Evolutionary conservation across 1,284 basidiomycete species (phyloP).

Genomic region (Naganishia albida): DNA sequence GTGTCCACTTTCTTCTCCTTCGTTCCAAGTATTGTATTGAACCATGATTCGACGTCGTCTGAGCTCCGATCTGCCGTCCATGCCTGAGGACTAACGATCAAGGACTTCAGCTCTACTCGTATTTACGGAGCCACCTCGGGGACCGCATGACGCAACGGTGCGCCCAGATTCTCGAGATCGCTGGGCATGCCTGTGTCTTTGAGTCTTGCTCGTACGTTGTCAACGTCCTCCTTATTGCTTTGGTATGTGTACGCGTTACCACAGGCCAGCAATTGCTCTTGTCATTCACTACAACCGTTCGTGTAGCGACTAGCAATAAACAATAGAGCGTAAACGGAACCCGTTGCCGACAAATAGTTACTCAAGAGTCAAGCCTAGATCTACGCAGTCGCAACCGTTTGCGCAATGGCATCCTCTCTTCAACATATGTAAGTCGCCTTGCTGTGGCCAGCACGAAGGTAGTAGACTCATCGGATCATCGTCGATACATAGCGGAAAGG

Average conservation of each 20-base stretch:
- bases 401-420: conserved; percentile 45
- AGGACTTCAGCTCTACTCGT: not conserved
- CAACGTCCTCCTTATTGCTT: no score
- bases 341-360: no score
- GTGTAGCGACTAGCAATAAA: not conserved
- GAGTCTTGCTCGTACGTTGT: no score
- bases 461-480: not conserved
- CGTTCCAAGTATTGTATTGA: no score
- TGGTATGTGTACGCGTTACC: no score
- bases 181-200: no score
- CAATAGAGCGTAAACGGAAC: not conserved
- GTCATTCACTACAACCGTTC: not conserved
- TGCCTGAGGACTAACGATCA: not conserved
- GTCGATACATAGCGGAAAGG: conserved; percentile 23
- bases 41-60: no score
- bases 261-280: not conserved
- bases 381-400: not conserved
- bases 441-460: not conserved
- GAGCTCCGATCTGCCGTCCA: no score
- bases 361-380: not conserved
- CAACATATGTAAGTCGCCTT: conserved; percentile 48
- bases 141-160: no score
- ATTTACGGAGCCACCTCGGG: not conserved
- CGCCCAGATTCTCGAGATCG: no score
- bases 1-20: not conserved